Base-by-base conservation (phyloP, 371 early-diverging fungal species). In the Mortierella sp. region DNA sequence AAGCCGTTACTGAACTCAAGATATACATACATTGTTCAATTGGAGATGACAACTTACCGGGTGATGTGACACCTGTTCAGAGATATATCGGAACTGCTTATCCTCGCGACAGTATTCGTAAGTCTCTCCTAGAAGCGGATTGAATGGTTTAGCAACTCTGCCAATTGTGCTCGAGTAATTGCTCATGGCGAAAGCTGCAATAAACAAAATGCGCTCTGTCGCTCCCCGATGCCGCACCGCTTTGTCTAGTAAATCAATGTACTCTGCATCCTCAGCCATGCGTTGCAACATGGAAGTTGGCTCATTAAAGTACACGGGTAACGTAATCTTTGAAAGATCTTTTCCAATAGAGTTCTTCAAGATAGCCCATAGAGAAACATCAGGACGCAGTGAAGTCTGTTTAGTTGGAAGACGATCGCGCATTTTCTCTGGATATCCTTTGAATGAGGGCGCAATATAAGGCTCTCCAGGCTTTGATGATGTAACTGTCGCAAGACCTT, bases 281-380 rank as follows among this genome's bases (percentile, higher is more conserved):
- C 94, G 85, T 80, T 95, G 95, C 75, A 96, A 72, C 88, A 95
- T 92, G 17, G 91, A 90, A 1, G 93, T 86, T 0, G 96, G 96
- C 79, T 96, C 96, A 80, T 95, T 95, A 84, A 95, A 95, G 66
- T 90, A 89, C 23, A 95, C 96, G 0, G 96, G 96, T 28, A 96
- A 82, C 0, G 95, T 90, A 37, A 96, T 92, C 70, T 91, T 90
- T 49, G 89, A 86, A 72, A 96, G 82, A 69, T 96, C 96, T 80
- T 96, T 95, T 55, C 96, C 96, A 26, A 95, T 91, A 4, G 93
- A 91, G 62, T 90, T 91, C 83, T 92, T 95, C 53, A 96, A 85
- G 65, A 96, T 89, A 12, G 86, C 84, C 93, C 93, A 93, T 63
- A 93, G 69, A 19, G 88, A 89, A 28, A 93, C 76, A 64, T 87